A percentile compares a stretch with the other conserved stretches of the same genome.
phyloP scores from a whole-genome alignment of 345 rosid species.

The Bruguiera sexangula region DNA sequence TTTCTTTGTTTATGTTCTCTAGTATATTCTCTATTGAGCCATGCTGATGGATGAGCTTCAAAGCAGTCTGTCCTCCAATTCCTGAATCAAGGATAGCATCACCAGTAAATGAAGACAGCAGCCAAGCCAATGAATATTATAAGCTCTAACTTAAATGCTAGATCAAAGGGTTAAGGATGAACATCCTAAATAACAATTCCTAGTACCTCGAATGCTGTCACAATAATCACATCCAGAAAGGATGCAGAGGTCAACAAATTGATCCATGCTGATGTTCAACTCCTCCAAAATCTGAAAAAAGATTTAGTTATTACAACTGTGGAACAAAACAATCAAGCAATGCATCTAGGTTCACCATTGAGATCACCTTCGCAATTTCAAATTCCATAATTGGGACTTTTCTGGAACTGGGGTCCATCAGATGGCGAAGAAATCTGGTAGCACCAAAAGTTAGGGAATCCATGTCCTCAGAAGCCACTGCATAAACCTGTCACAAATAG shows the following conservation, averaged over 20 bases:
- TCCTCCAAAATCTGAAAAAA: slow-evolving; percentile 72
- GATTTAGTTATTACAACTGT: slow-evolving; percentile 14
- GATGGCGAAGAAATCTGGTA: slow-evolving; percentile 87
- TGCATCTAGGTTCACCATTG: background rate
- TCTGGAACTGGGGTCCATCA: slow-evolving; percentile 96
- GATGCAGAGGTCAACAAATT: slow-evolving; percentile 90
- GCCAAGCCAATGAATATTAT: background rate
- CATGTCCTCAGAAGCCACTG: slow-evolving; percentile 99
- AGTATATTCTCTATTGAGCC: slow-evolving; percentile 79
- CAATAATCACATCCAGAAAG: slow-evolving; percentile 98
- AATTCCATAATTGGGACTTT: slow-evolving; percentile 94
- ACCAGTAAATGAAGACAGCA: slow-evolving; percentile 1
- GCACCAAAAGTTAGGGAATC: slow-evolving; percentile 97
- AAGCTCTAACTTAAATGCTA: background rate
- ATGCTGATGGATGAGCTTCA: slow-evolving; percentile 92
- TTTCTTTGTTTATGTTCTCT: slow-evolving; percentile 81
- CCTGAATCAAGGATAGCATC: slow-evolving; percentile 42
- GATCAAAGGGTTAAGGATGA: background rate
- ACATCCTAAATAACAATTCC: background rate
- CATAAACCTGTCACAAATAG: slow-evolving; percentile 64
- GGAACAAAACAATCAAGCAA: slow-evolving; percentile 10
- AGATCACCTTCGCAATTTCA: slow-evolving; percentile 67
- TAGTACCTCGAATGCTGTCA: slow-evolving; percentile 81
- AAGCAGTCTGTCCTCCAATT: slow-evolving; percentile 83
- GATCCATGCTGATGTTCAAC: slow-evolving; percentile 85